phyloP scores from a whole-genome alignment of 768 basidiomycete genomes.

The Sarcodon sp. region DNA sequence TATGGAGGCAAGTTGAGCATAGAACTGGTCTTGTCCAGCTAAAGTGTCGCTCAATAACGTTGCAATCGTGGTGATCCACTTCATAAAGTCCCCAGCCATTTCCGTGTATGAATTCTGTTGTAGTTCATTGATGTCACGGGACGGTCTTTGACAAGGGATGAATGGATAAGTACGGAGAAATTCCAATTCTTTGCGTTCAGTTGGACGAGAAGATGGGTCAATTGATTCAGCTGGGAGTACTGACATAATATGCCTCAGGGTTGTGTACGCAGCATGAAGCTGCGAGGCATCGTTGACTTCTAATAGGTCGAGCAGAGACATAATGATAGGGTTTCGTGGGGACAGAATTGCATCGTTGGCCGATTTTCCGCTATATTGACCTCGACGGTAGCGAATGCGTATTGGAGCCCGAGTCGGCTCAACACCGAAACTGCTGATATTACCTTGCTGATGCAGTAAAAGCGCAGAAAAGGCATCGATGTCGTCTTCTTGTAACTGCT shows the following conservation, averaged over 20 bases:
- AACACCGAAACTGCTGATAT: slow-evolving; percentile 45
- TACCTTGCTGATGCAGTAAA: slow-evolving; percentile 43
- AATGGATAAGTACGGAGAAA: slow-evolving; percentile 13
- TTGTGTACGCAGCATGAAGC: slow-evolving; percentile 47
- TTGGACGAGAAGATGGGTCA: slow-evolving; percentile 18
- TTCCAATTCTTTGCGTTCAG: slow-evolving; percentile 10
- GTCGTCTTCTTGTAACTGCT: slow-evolving; percentile 51
- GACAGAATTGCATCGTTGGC: background rate
- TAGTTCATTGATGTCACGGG: slow-evolving; percentile 25
- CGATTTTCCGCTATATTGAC: background rate
- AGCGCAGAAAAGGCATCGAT: slow-evolving; percentile 61
- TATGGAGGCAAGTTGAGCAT: slow-evolving; percentile 50
- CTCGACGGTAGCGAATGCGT: background rate
- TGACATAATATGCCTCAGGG: slow-evolving; percentile 47
- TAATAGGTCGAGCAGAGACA: slow-evolving; percentile 45
- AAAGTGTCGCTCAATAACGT: slow-evolving; percentile 46
- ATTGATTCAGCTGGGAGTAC: slow-evolving; percentile 20
- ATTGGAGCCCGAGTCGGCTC: slow-evolving; percentile 24
- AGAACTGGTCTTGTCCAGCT: slow-evolving; percentile 45
- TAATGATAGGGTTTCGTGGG: slow-evolving; percentile 37
- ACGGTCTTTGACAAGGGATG: slow-evolving; percentile 9
- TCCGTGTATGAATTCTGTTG: slow-evolving; percentile 20
- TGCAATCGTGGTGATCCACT: slow-evolving; percentile 53
- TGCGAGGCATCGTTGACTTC: slow-evolving; percentile 33
- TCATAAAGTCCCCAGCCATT: slow-evolving; percentile 33